Conservation (phyloP, 495 filamentous ascomycete species). For the Schizothecium vesticola region DNA sequence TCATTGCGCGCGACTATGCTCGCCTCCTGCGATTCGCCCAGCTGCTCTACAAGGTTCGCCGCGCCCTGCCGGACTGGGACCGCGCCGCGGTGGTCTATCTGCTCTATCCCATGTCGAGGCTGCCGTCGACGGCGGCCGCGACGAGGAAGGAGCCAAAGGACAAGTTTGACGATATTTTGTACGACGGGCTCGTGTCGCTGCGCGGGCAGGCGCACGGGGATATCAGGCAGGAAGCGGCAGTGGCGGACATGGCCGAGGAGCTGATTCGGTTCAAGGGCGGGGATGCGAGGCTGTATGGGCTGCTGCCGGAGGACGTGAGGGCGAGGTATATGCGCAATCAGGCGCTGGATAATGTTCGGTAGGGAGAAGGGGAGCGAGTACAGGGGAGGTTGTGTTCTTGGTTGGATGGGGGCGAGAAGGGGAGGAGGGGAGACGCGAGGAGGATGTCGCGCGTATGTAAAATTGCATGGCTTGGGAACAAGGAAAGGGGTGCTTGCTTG, state of each 20-base stretch:
- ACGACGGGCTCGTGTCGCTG: slow-evolving; percentile 59
- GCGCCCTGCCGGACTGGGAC: slow-evolving; percentile 54
- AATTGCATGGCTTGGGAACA: background rate
- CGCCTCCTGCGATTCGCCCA: slow-evolving; percentile 43
- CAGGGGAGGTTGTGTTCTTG: no score
- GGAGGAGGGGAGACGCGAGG: background rate
- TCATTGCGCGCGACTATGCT: slow-evolving; percentile 72
- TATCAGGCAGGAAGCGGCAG: slow-evolving; percentile 51
- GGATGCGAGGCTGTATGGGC: slow-evolving; percentile 21
- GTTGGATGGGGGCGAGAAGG: no score
- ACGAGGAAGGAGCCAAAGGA: slow-evolving; percentile 26
- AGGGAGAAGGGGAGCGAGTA: background rate
- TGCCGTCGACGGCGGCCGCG: slow-evolving; percentile 26
- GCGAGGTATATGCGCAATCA: slow-evolving; percentile 22
- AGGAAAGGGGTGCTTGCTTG: background rate
- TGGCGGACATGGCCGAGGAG: slow-evolving; percentile 72
- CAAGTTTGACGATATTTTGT: slow-evolving; percentile 52
- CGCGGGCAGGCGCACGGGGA: slow-evolving; percentile 49
- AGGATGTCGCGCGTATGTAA: background rate
- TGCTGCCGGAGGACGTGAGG: slow-evolving; percentile 29
- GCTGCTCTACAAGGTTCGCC: slow-evolving; percentile 62
- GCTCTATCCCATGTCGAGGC: slow-evolving; percentile 64
- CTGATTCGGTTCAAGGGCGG: slow-evolving; percentile 21
- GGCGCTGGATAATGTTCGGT: slow-evolving; percentile 23
- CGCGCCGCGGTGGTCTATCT: slow-evolving; percentile 75